Evolutionary conservation across 2,329 filamentous ascomycete genomes (phyloP), one percentile per base, ranked within the genome.

Genomic region (Triangularia setosa): DNA sequence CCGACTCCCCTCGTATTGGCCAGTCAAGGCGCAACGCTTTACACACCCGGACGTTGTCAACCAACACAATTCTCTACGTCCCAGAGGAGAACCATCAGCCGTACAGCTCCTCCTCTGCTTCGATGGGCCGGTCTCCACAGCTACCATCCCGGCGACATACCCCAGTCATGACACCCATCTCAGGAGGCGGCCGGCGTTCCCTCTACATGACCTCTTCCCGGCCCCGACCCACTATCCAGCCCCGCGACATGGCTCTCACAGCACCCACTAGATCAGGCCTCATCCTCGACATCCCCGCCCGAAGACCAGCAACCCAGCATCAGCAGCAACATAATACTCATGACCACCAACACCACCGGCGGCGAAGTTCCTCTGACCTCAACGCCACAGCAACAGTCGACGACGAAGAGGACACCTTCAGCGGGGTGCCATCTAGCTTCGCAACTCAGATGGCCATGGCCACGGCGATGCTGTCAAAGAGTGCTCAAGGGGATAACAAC

Each of bases 51-150:
- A 93, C 92, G 12, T 75, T 90, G 3, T 97, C 93, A 0, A 90
- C 87, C 21, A 92, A 89, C 70, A 97, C 93, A 0, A 93, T 96
- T 61, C 80, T 97, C 1, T 96, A 90, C 77, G 93, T 91, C 33
- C 93, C 93, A 0, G 79, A 87, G 30, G 79, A 82, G 25, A 68
- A 71, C 61, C 74, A 68, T 58, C 77, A 75, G 16, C 69, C 73
- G 1, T 72, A 74, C 11, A 79, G 76, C 66, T 78, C 79, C 7
- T 79, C 80, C 0, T 80, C 81, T 0, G 77, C 75, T 27, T 82
- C 83, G 2, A 78, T 80, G 12, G 75, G 73, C 23, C 69, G 70
- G 21, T 68, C 69, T 0, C 73, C 72, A 7, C 58, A 60, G 6
- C 61, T 69, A 9, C 73, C 75, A 7, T 72, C 78, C 24, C 76